Conservation (phyloP, 192 early-diverging fungal genomes). For the Coemansia sp. region DNA sequence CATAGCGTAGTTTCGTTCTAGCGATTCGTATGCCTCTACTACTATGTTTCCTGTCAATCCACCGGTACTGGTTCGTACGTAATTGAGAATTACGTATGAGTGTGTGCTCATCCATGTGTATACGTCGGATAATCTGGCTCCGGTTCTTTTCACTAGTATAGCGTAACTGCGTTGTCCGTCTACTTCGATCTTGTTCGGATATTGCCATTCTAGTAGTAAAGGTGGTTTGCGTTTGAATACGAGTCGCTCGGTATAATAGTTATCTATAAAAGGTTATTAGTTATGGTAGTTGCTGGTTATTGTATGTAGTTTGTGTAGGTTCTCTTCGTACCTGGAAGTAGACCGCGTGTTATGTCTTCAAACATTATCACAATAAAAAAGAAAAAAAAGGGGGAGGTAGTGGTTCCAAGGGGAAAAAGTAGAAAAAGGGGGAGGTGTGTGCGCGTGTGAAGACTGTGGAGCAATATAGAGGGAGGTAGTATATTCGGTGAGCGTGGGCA, state of each 20-base stretch:
- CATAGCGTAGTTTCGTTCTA: conserved; percentile 38
- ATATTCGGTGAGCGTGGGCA: background rate
- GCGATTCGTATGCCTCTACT: conserved; percentile 41
- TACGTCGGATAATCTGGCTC: conserved; percentile 10
- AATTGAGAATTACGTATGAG: conserved; percentile 28
- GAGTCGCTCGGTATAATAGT: conserved; percentile 27
- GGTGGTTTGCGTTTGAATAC: conserved; percentile 43
- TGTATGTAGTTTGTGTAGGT: background rate
- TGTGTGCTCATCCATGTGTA: conserved; percentile 54
- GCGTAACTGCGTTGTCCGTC: conserved; percentile 25
- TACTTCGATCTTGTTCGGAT: conserved; percentile 56
- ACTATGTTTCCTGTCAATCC: conserved; percentile 30
- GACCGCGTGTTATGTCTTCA: conserved; percentile 29
- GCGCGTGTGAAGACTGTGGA: no score
- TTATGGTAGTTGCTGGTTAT: no score
- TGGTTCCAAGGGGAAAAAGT: background rate
- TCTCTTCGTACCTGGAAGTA: conserved; percentile 20
- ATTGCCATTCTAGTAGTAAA: conserved; percentile 15
- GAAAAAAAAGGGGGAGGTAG: no score
- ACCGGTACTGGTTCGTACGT: background rate
- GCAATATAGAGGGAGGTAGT: no score
- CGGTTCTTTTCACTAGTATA: conserved; percentile 5
- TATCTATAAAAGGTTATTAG: background rate
- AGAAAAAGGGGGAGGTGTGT: background rate
- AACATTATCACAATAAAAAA: conserved; percentile 5